Conservation (phyloP, 164 flowering plant species). For the Euptelea pleiosperma region DNA sequence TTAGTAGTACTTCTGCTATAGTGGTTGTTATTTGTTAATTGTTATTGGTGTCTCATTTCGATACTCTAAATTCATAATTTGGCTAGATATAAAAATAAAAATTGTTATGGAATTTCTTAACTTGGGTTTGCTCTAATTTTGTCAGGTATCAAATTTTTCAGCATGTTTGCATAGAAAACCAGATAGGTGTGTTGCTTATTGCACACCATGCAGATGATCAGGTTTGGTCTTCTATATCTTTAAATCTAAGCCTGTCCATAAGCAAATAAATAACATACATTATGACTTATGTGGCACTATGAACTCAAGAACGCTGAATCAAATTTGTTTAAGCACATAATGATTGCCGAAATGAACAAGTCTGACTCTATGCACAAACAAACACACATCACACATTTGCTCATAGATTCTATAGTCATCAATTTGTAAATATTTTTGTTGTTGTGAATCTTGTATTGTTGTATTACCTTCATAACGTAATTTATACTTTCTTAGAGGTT, state of each 20-base stretch:
- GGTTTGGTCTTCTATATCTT: conserved; percentile 36
- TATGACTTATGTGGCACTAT: not conserved
- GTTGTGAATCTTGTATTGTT: too few relatives aligned
- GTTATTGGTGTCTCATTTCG: too few relatives aligned
- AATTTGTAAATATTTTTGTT: too few relatives aligned
- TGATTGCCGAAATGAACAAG: not conserved
- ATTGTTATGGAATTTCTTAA: not conserved
- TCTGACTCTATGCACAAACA: not conserved
- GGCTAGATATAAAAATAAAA: not conserved
- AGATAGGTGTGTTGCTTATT: conserved; percentile 61
- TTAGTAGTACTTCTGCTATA: too few relatives aligned
- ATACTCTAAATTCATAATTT: not conserved
- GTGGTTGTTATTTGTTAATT: too few relatives aligned
- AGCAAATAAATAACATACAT: too few relatives aligned
- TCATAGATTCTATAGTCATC: too few relatives aligned
- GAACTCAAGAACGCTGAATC: too few relatives aligned
- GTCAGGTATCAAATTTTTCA: conserved; percentile 76
- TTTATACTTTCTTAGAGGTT: too few relatives aligned
- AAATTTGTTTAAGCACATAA: too few relatives aligned
- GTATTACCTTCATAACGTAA: too few relatives aligned
- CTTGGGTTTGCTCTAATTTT: conserved; percentile 7
- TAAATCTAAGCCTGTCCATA: not conserved
- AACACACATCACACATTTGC: not conserved
- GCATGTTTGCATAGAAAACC: conserved; percentile 54
- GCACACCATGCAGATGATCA: conserved; percentile 98